Evolutionary conservation across 345 rosid genomes (phyloP).

Genomic region (Citrus inodora): DNA sequence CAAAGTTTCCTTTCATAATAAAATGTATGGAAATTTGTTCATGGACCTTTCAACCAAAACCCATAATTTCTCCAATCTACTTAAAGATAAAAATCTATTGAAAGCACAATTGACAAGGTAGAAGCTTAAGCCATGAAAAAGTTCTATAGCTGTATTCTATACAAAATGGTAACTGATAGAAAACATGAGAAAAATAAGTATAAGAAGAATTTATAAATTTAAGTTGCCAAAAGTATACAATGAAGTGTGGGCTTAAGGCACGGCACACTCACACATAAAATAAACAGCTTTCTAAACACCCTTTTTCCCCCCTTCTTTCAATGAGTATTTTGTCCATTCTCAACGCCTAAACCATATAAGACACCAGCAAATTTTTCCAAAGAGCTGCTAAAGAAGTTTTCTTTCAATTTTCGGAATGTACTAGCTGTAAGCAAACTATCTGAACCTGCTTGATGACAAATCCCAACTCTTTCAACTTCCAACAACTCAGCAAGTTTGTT

Average conservation of each 20-base stretch:
- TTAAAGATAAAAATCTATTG: neutral
- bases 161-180: neutral
- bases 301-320: slow-evolving; percentile 5
- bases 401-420: slow-evolving; percentile 83
- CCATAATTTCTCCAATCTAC: neutral
- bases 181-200: neutral
- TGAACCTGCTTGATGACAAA: slow-evolving; percentile 89
- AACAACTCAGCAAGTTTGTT: slow-evolving; percentile 83
- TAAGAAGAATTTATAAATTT: slow-evolving; percentile 14
- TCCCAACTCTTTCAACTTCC: slow-evolving; percentile 81
- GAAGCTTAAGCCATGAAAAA: neutral
- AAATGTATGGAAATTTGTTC: neutral
- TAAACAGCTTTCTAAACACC: slow-evolving; percentile 11
- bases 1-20: neutral
- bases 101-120: neutral
- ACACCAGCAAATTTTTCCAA: slow-evolving; percentile 81
- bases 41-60: neutral
- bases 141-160: neutral
- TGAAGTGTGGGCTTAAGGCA: slow-evolving; percentile 2
- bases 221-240: slow-evolving; percentile 26
- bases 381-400: slow-evolving; percentile 69
- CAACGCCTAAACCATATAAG: slow-evolving; percentile 88
- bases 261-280: slow-evolving; percentile 17
- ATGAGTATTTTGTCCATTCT: slow-evolving; percentile 50
- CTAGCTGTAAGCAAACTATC: slow-evolving; percentile 89